phyloP scores from a whole-genome alignment of 2,329 filamentous ascomycete species.

The Plenodomus biglobosus region DNA sequence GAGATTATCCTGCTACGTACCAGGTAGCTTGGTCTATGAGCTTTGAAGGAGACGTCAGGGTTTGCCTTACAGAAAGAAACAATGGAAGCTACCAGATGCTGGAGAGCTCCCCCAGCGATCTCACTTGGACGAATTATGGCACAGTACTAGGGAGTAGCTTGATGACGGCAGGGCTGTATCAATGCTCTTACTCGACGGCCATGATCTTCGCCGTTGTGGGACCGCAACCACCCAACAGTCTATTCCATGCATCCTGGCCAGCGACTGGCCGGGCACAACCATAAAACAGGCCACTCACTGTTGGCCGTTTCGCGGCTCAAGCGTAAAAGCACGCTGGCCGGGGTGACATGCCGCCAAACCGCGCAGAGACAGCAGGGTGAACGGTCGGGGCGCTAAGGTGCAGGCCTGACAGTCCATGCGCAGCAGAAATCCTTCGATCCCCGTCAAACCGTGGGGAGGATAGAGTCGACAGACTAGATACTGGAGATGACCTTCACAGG shows the following conservation, averaged over 20 bases:
- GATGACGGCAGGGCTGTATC: constrained; percentile 10
- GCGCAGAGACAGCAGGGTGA: constrained; percentile 21
- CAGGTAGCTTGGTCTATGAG: constrained; percentile 1
- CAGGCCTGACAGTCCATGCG: constrained; percentile 27
- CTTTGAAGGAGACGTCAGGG: constrained; percentile 5
- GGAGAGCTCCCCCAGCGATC: neutral
- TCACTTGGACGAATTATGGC: neutral
- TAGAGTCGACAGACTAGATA: constrained; percentile 39
- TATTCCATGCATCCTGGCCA: constrained; percentile 32
- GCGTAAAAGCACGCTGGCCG: constrained; percentile 27
- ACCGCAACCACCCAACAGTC: constrained; percentile 26
- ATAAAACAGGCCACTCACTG: constrained; percentile 24
- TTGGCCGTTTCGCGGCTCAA: constrained; percentile 38
- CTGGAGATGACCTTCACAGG: constrained; percentile 16
- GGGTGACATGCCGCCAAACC: constrained; percentile 20
- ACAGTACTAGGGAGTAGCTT: neutral
- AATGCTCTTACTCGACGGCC: neutral
- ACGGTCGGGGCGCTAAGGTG: constrained; percentile 30
- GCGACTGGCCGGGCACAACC: constrained; percentile 40
- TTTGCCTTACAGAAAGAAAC: constrained; percentile 4
- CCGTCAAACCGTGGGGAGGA: constrained; percentile 31
- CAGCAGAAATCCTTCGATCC: constrained; percentile 25
- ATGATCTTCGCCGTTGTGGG: constrained; percentile 21
- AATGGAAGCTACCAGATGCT: neutral
- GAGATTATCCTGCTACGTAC: constrained; percentile 22